Conservation (phyloP, 768 basidiomycete genomes). For the Sistotremastrum niveocremeum region DNA sequence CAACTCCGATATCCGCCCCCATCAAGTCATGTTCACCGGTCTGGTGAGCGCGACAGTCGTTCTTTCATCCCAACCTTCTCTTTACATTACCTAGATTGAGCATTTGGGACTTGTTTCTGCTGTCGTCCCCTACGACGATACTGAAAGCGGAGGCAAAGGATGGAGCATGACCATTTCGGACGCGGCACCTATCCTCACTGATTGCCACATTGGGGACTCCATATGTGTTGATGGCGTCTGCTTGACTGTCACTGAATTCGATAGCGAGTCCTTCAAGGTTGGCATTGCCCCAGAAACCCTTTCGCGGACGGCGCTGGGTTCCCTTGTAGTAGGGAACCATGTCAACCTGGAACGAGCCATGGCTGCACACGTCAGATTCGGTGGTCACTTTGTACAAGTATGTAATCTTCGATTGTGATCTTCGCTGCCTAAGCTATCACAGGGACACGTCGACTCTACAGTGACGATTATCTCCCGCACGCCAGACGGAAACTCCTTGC, state of each 20-base stretch:
- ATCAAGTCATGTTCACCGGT: constrained; percentile 56
- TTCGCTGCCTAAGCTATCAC: not conserved
- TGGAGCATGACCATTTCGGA: constrained; percentile 72
- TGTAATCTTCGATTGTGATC: constrained; percentile 5
- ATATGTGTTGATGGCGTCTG: constrained; percentile 76
- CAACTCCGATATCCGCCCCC: constrained; percentile 6
- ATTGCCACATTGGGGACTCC: constrained; percentile 90
- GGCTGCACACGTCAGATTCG: constrained; percentile 82
- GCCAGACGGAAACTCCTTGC: constrained; percentile 79
- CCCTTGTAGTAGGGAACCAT: constrained; percentile 46
- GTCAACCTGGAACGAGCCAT: constrained; percentile 94
- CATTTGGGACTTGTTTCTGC: constrained; percentile 65
- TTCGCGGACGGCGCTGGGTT: constrained; percentile 81
- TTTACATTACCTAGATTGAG: constrained; percentile 51
- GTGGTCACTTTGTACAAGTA: constrained; percentile 97
- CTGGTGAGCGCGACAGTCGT: constrained; percentile 35
- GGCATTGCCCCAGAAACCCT: constrained; percentile 96
- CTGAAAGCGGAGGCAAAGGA: constrained; percentile 47
- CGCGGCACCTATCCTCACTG: constrained; percentile 59
- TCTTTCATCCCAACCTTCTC: not conserved
- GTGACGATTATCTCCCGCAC: constrained; percentile 54
- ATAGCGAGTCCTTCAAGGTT: constrained; percentile 57
- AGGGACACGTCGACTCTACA: constrained; percentile 93
- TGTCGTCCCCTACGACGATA: constrained; percentile 29
- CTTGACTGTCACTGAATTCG: constrained; percentile 82